Conservation (phyloP, 495 filamentous ascomycete species). For the Hypoxylon subgilvum region DNA sequence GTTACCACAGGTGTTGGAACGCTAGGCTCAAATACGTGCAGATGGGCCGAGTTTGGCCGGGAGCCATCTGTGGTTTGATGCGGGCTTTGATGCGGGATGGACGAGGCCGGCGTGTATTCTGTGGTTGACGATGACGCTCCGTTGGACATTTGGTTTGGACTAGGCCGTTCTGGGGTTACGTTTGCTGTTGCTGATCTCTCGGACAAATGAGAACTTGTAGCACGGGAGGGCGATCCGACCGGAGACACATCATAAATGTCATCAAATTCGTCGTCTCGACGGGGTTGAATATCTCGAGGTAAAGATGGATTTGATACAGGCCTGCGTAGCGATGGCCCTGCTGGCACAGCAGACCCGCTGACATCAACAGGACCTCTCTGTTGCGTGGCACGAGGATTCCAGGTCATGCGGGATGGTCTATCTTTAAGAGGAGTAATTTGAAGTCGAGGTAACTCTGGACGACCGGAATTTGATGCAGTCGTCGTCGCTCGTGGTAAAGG, state of each 20-base stretch:
- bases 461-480: constrained; percentile 7
- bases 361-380: constrained; percentile 5
- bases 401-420: constrained; percentile 18
- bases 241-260: constrained; percentile 65
- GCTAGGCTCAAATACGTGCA: constrained; percentile 35
- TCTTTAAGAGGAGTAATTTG: constrained; percentile 26
- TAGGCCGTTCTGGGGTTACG: constrained; percentile 32
- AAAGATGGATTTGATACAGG: constrained; percentile 32
- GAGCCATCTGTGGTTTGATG: constrained; percentile 11
- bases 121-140: constrained; percentile 18
- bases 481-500: constrained; percentile 25
- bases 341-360: constrained; percentile 20
- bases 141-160: constrained; percentile 36
- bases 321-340: constrained; percentile 21
- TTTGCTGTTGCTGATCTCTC: constrained; percentile 6
- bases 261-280: constrained; percentile 34
- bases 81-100: constrained; percentile 24
- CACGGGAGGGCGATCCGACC: constrained; percentile 49
- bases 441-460: constrained; percentile 40
- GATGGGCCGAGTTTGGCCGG: constrained; percentile 21
- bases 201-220: constrained; percentile 23
- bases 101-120: constrained; percentile 32
- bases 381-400: constrained; percentile 22
- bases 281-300: constrained; percentile 15
- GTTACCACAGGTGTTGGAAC: constrained; percentile 37